phyloP scores from a whole-genome alignment of 1,284 basidiomycete genomes.

The Polyporus tsugae region DNA sequence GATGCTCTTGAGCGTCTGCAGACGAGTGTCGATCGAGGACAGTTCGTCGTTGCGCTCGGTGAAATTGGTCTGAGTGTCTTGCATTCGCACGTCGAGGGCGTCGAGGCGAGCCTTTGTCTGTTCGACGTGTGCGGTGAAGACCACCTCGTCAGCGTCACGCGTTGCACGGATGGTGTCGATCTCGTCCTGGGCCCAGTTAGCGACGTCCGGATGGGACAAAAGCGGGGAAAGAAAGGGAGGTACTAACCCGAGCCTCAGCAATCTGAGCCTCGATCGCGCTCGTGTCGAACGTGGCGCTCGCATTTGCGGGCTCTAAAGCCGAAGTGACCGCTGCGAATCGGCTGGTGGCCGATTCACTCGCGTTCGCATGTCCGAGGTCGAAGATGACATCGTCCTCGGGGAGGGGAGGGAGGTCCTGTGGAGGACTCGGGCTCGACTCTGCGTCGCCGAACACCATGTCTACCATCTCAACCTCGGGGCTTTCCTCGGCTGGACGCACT shows the following conservation, averaged over 20 bases:
- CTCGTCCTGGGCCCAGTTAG: conserved; percentile 30
- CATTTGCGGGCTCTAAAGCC: not conserved
- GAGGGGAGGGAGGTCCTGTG: not conserved
- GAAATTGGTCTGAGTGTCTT: conserved; percentile 30
- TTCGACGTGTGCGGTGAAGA: conserved; percentile 34
- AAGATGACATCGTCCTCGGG: not conserved
- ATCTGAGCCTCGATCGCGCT: conserved; percentile 21
- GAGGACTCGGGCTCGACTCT: conserved; percentile 4
- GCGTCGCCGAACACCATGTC: conserved; percentile 14
- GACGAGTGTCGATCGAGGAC: conserved; percentile 22
- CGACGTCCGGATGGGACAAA: not conserved
- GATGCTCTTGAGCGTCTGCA: conserved; percentile 31
- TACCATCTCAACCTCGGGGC: conserved; percentile 14
- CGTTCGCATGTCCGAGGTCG: not conserved
- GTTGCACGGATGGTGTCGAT: conserved; percentile 35
- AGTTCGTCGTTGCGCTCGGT: conserved; percentile 26
- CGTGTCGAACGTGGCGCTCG: conserved; percentile 1
- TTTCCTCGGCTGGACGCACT: conserved; percentile 10
- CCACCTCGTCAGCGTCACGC: conserved; percentile 36
- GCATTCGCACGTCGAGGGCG: conserved; percentile 36
- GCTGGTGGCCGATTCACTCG: not conserved
- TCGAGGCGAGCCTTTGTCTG: conserved; percentile 37
- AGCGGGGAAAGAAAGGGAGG: not conserved
- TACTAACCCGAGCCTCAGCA: conserved; percentile 28
- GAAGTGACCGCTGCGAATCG: not conserved